Evolutionary conservation across 768 basidiomycete species (phyloP).

Genomic region (Strobilomyces confusus): DNA sequence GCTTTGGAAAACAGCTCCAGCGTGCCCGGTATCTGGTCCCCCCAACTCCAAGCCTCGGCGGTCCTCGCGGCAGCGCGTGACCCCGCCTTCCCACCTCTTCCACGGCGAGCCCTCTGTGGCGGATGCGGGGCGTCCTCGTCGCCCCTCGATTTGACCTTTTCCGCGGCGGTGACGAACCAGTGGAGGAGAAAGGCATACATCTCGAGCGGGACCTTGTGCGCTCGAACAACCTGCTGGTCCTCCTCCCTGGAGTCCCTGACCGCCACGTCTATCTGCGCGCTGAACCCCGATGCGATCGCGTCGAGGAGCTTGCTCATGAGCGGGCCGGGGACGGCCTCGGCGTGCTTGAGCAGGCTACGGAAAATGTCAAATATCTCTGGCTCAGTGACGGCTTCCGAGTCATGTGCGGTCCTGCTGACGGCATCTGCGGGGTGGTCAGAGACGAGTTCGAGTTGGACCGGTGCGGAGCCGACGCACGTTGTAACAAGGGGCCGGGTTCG

Average conservation of each 20-base stretch:
- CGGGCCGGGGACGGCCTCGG: constrained; percentile 54
- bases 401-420: constrained; percentile 75
- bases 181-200: constrained; percentile 89
- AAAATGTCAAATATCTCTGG: constrained; percentile 75
- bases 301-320: constrained; percentile 87
- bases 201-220: constrained; percentile 76
- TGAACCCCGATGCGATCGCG: constrained; percentile 74
- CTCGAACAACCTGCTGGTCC: constrained; percentile 53
- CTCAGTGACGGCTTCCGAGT: constrained; percentile 68
- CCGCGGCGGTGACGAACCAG: constrained; percentile 84
- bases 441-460: background rate
- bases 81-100: constrained; percentile 56
- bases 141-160: constrained; percentile 61
- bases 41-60: constrained; percentile 66
- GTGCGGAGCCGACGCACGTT: constrained; percentile 40
- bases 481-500: constrained; percentile 52
- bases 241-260: constrained; percentile 66
- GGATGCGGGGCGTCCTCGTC: constrained; percentile 45
- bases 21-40: constrained; percentile 65
- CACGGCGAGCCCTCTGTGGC: constrained; percentile 48
- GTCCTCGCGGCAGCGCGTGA: constrained; percentile 40
- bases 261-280: constrained; percentile 68
- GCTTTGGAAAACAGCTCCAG: constrained; percentile 71
- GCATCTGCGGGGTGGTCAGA: constrained; percentile 46
- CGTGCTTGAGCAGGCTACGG: constrained; percentile 75